Conservation (phyloP, 2,329 filamentous ascomycete species). For the Hymenotorrendiella dingleyae region DNA sequence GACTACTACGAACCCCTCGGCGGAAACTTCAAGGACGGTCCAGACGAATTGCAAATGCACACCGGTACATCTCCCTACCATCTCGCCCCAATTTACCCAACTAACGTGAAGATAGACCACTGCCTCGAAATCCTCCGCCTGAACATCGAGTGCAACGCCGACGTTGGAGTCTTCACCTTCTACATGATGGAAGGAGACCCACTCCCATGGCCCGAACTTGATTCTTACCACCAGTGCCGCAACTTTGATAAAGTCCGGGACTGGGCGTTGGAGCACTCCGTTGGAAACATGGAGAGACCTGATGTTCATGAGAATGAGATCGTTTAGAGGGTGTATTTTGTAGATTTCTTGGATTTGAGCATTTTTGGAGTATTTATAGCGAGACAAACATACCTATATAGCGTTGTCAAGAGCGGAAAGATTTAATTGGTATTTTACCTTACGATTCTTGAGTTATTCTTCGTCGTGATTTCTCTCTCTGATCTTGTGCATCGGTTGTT, state of each 20-base stretch:
- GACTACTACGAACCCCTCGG: constrained; percentile 43
- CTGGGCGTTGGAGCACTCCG: constrained; percentile 48
- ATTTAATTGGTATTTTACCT: too few species aligned
- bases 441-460: too few species aligned
- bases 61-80: constrained; percentile 13
- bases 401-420: too few species aligned
- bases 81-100: not conserved
- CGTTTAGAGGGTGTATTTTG: too few species aligned
- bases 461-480: too few species aligned
- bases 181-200: constrained; percentile 38
- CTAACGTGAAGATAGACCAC: constrained; percentile 36
- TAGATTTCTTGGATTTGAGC: too few species aligned
- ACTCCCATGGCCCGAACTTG: constrained; percentile 50
- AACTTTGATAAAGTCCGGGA: constrained; percentile 46
- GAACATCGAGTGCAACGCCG: constrained; percentile 49
- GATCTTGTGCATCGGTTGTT: too few species aligned
- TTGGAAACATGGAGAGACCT: constrained; percentile 31
- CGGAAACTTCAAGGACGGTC: constrained; percentile 42
- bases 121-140: constrained; percentile 48
- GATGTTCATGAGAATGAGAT: constrained; percentile 14
- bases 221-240: constrained; percentile 46
- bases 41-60: constrained; percentile 39
- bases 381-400: too few species aligned
- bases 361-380: too few species aligned
- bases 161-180: constrained; percentile 50